Conservation (phyloP, 768 basidiomycete genomes). For the Clitopilus hobsonii region DNA sequence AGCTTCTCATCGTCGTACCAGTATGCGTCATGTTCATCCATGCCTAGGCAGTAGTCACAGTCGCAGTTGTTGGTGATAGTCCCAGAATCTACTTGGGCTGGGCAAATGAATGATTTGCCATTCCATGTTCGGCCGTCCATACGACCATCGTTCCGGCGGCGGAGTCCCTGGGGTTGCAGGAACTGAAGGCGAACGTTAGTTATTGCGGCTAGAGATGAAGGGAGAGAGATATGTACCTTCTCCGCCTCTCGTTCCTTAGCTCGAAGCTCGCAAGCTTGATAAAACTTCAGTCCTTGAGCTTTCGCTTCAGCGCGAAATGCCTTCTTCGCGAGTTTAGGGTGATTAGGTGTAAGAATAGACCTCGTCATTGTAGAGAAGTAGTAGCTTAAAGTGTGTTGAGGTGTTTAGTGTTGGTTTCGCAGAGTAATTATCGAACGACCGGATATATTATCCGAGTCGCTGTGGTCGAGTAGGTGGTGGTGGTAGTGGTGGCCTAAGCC, state of each 20-base stretch:
- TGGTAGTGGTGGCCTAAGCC: neutral
- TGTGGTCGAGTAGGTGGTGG: neutral
- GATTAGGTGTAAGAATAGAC: conserved; percentile 7
- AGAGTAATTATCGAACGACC: neutral
- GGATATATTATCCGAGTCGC: neutral
- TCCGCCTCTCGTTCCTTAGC: conserved; percentile 5
- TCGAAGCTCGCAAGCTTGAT: conserved; percentile 2
- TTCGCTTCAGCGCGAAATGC: conserved; percentile 8
- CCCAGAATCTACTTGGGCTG: conserved; percentile 12
- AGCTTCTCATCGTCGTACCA: conserved; percentile 11
- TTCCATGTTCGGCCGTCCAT: conserved; percentile 21
- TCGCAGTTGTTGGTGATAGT: neutral
- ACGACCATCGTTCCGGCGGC: conserved; percentile 16
- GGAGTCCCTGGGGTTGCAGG: neutral
- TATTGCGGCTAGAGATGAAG: neutral
- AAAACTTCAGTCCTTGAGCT: conserved; percentile 5
- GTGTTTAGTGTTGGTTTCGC: neutral
- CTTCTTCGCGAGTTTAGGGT: conserved; percentile 11
- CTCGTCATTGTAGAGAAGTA: conserved; percentile 7
- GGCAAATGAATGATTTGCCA: conserved; percentile 17
- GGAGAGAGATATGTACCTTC: neutral
- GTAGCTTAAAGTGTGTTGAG: neutral
- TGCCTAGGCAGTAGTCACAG: neutral
- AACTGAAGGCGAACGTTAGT: neutral
- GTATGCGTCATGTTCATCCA: neutral